Evolutionary conservation across 2,329 filamentous ascomycete genomes (phyloP).

Genomic region (Juglanconis oblonga): DNA sequence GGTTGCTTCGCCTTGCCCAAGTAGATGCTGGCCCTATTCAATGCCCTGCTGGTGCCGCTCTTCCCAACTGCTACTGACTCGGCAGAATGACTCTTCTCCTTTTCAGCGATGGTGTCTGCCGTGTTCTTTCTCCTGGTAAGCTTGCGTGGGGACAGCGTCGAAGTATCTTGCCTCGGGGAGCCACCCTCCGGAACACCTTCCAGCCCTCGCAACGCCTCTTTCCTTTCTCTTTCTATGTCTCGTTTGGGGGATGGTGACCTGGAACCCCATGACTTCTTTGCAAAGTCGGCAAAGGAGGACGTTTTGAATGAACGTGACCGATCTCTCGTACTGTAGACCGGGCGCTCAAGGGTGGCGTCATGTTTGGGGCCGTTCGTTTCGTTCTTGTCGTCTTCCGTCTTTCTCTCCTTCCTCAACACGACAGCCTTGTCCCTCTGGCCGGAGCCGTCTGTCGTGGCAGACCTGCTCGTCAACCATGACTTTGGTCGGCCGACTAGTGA

Average conservation of each 20-base stretch:
- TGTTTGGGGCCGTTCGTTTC: conserved; percentile 10
- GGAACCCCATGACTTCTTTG: conserved; percentile 52
- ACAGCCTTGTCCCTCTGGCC: conserved; percentile 27
- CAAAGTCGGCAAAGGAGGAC: conserved; percentile 48
- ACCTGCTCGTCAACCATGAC: conserved; percentile 50
- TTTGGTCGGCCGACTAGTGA: conserved; percentile 48
- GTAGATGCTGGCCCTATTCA: conserved; percentile 45
- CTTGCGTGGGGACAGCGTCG: conserved; percentile 28
- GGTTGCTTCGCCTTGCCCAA: conserved; percentile 50
- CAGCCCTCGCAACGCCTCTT: conserved; percentile 14
- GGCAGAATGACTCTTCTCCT: conserved; percentile 29
- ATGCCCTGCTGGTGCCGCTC: conserved; percentile 34
- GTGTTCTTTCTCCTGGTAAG: conserved; percentile 29
- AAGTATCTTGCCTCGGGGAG: conserved; percentile 18
- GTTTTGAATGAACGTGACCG: conserved; percentile 26
- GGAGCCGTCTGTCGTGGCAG: conserved; percentile 26
- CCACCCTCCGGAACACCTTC: background rate
- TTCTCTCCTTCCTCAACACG: conserved; percentile 26
- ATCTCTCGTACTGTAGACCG: conserved; percentile 33
- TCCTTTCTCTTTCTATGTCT: conserved; percentile 26
- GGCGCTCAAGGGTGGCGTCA: conserved; percentile 25
- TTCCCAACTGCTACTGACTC: conserved; percentile 28
- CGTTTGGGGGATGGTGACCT: conserved; percentile 44
- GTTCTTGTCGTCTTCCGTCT: conserved; percentile 8
- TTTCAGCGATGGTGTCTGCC: conserved; percentile 26